Percentiles rank a stretch among this genome's conserved stretches.
Evolutionary conservation across 108 stramenopile genomes (phyloP).

Genomic region (Skeletonema costatum): DNA sequence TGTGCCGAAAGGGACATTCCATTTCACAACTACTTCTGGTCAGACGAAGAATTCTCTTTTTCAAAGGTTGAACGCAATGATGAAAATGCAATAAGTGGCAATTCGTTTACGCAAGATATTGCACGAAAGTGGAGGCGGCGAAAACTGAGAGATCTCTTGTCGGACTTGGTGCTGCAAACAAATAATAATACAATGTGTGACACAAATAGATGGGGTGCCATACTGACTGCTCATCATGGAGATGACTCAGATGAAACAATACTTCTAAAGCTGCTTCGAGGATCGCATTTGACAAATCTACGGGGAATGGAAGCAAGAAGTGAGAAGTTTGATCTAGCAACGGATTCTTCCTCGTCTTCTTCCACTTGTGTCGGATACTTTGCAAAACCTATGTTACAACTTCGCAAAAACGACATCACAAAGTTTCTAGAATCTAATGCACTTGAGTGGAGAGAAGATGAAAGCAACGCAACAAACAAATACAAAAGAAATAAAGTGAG

Average conservation of each 20-base stretch:
- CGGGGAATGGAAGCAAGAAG: slow-evolving; percentile 62
- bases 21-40: slow-evolving; percentile 67
- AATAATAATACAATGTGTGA: background rate
- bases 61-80: slow-evolving; percentile 3
- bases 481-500: slow-evolving; percentile 88
- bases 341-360: background rate
- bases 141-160: slow-evolving; percentile 41
- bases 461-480: slow-evolving; percentile 65
- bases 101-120: slow-evolving; percentile 75
- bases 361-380: slow-evolving; percentile 43
- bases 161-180: slow-evolving; percentile 15
- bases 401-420: slow-evolving; percentile 61
- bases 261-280: slow-evolving; percentile 82
- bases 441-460: slow-evolving; percentile 81
- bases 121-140: slow-evolving; percentile 81
- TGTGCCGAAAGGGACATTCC: slow-evolving; percentile 54
- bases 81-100: background rate
- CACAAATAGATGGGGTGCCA: slow-evolving; percentile 47
- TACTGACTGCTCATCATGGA: slow-evolving; percentile 85
- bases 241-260: slow-evolving; percentile 87
- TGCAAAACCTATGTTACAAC: slow-evolving; percentile 73
- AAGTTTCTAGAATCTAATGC: slow-evolving; percentile 48
- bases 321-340: slow-evolving; percentile 28
- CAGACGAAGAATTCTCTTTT: slow-evolving; percentile 16
- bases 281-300: slow-evolving; percentile 79